phyloP scores from a whole-genome alignment of 306 rosid genomes.

The Neltuma alba region DNA sequence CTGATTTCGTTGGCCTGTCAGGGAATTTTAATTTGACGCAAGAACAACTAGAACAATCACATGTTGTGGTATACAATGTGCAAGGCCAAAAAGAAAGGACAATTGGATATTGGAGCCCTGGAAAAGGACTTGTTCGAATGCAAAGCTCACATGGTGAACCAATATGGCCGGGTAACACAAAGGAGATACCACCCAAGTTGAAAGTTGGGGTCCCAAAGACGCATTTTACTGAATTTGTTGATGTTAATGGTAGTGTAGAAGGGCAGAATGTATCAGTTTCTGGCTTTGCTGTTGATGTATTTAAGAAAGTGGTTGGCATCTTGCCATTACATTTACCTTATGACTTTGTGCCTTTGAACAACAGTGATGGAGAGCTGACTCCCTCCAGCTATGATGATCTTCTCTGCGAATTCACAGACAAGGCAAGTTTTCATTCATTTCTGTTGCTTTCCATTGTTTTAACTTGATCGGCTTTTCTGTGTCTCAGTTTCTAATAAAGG shows the following conservation, averaged over 20 bases:
- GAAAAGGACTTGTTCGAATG: background rate
- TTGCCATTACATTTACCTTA: background rate
- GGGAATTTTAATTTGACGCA: constrained; percentile 34
- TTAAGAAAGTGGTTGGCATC: background rate
- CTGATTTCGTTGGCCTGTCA: constrained; percentile 29
- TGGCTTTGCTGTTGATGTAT: background rate
- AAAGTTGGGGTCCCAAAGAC: background rate
- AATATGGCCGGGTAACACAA: background rate
- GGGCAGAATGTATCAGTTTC: background rate
- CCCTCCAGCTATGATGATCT: background rate
- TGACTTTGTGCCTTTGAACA: background rate
- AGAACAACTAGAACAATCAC: constrained; percentile 36
- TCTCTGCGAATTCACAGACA: background rate
- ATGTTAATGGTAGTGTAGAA: background rate
- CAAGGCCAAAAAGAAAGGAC: constrained; percentile 20
- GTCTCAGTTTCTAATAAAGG: too few relatives aligned
- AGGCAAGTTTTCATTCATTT: background rate
- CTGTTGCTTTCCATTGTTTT: background rate
- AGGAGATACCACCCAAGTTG: background rate
- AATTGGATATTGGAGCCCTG: constrained; percentile 38
- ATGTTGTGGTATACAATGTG: constrained; percentile 41
- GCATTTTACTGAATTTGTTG: background rate
- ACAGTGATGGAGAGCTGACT: background rate
- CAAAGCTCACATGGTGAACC: background rate
- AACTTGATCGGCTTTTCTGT: background rate